phyloP scores from a whole-genome alignment of 2,329 filamentous ascomycete species.

The Neurospora crassa region DNA sequence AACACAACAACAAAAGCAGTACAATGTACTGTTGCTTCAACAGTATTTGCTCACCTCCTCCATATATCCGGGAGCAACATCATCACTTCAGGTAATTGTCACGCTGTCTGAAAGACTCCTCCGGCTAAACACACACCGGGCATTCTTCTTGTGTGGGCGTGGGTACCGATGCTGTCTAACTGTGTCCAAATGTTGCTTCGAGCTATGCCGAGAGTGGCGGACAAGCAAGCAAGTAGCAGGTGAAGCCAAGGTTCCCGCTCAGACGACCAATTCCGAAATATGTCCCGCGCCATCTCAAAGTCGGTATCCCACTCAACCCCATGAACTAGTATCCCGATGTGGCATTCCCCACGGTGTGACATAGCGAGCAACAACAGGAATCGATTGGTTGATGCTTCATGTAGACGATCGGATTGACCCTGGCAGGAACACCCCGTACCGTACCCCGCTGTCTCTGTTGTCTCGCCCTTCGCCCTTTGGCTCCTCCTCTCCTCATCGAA shows the following conservation, averaged over 20 bases:
- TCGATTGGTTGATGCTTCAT: neutral
- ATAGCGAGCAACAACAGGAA: neutral
- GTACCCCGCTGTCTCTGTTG: neutral
- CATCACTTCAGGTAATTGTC: neutral
- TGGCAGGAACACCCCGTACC: neutral
- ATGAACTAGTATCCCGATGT: neutral
- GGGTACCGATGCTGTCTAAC: neutral
- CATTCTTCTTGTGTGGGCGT: neutral
- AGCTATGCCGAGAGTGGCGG: neutral
- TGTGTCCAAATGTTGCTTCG: neutral
- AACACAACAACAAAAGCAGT: neutral
- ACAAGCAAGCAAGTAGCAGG: neutral
- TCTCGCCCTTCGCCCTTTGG: neutral
- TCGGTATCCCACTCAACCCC: neutral
- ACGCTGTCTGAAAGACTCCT: neutral
- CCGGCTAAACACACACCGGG: neutral
- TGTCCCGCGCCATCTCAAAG: neutral
- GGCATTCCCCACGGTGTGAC: neutral
- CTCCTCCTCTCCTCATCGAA: neutral
- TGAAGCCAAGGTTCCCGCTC: neutral
- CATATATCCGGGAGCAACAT: neutral
- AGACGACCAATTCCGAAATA: neutral
- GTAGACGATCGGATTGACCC: neutral
- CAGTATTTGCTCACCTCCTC: neutral
- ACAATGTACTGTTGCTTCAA: neutral